Evolutionary conservation across 208 protist genomes (phyloP), one percentile per base, ranked within the genome.

Genomic region (Crithidia fasciculata): DNA sequence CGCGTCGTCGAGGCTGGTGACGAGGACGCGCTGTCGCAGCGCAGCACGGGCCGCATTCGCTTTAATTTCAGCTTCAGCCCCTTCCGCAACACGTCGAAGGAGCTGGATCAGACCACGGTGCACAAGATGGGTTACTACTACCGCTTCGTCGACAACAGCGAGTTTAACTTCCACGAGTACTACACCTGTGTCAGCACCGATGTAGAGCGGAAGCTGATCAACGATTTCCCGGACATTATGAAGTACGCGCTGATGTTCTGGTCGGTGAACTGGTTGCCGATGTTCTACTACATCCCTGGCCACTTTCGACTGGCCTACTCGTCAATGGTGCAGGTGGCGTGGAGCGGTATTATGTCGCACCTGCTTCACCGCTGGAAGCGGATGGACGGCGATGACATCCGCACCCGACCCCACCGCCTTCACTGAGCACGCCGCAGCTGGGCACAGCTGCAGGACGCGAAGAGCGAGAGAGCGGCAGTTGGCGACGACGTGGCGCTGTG

Each of bases 201-300:
- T 72, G 61, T 78, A 13, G 86, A 65, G 56, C 69, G 69, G 45
- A 87, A 90, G 52, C 60, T 95, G 13, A 73, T 77, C 7, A 43
- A 89, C 53, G 88, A 93, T 68, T 91, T 89, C 70, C 86, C 88
- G 5, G 86, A 93, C 50, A 90, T 93, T 50, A 70, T 88, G 47
- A 69, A 74, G 59, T 92, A 91, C 55, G 79, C 82, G 2, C 67
- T 93, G 57, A n/a, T 85, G 0, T 94, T 93, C 50, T 94, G 91
- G 91, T 75, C 83, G 4, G 16, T 87, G 13, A 93, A 96, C 72
- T 93, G 89, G 86, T 63, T 94, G 0, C 84, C 89, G 12, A 83
- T 96, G 76, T 95, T 96, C 70, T 95, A 94, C 78, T 95, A 87
- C 72, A 89, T 96, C 39, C 84, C 88, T 8, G 57, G 80, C 6